Percentiles rank a stretch among this genome's conserved stretches.
phyloP scores from a whole-genome alignment of 83 land plant species.

The Larix sibirica region DNA sequence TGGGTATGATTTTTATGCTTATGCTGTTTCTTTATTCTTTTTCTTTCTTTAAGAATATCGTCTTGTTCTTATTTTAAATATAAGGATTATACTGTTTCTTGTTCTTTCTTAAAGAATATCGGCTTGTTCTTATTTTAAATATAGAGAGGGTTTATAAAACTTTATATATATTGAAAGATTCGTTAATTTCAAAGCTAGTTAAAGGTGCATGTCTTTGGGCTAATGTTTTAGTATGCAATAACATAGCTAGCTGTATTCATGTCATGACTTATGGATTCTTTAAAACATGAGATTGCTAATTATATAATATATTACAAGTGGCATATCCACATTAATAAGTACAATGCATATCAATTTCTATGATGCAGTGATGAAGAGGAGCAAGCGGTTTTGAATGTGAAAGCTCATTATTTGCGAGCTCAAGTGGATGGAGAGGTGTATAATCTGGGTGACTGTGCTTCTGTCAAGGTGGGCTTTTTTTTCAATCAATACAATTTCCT shows the following conservation, averaged over 20 bases:
- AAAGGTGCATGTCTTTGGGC: too few species aligned
- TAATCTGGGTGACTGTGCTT: constrained; percentile 28
- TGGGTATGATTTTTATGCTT: neutral
- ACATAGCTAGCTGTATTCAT: neutral
- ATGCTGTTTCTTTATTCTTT: neutral
- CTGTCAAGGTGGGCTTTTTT: constrained; percentile 27
- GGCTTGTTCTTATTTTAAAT: too few species aligned
- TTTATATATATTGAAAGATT: too few species aligned
- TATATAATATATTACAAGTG: too few species aligned
- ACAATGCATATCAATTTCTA: neutral
- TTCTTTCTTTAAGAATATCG: neutral
- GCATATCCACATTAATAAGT: too few species aligned
- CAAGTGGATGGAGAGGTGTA: constrained; percentile 28
- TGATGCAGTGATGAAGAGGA: neutral
- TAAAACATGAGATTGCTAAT: too few species aligned
- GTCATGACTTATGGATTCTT: neutral
- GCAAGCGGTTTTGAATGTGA: constrained; percentile 16
- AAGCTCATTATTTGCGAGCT: constrained; percentile 23
- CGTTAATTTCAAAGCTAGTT: too few species aligned
- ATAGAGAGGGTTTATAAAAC: too few species aligned
- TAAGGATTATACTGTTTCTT: neutral
- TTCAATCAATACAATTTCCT: neutral
- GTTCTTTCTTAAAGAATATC: neutral
- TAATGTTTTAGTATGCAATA: too few species aligned
- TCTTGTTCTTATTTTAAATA: neutral